Conservation (phyloP, 352 stramenopile species). For the Plasmopara viticola region DNA sequence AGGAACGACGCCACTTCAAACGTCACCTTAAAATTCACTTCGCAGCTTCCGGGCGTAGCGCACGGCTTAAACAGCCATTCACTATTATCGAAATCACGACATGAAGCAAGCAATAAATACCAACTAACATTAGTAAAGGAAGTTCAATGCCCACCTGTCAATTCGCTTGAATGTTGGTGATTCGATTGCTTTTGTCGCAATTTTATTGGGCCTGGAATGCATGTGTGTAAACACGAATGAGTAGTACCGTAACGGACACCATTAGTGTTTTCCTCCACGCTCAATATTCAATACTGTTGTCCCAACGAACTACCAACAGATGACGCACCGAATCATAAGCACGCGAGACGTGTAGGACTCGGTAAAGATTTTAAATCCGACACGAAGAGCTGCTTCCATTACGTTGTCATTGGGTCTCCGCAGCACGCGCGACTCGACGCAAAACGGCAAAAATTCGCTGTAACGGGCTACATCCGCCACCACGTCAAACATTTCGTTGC, state of each 20-base stretch:
- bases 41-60: constrained; percentile 46
- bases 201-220: constrained; percentile 48
- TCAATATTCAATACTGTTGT: neutral
- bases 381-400: constrained; percentile 64
- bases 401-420: constrained; percentile 65
- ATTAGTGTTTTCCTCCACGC: neutral
- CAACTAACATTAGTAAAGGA: constrained; percentile 1
- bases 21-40: constrained; percentile 74
- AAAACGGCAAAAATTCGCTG: constrained; percentile 76
- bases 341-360: constrained; percentile 79
- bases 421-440: constrained; percentile 69
- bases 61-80: constrained; percentile 66
- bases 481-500: constrained; percentile 74
- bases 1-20: constrained; percentile 79
- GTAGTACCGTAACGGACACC: neutral
- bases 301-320: neutral
- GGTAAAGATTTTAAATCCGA: constrained; percentile 81
- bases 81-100: constrained; percentile 20
- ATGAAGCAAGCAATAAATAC: constrained; percentile 6
- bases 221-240: neutral
- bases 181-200: constrained; percentile 70
- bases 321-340: constrained; percentile 57
- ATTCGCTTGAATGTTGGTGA: constrained; percentile 84
- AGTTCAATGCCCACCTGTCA: constrained; percentile 42
- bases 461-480: constrained; percentile 69